Base-by-base conservation (phyloP, 2,329 filamentous ascomycete genomes). In the Drechslerella coelobrocha region DNA sequence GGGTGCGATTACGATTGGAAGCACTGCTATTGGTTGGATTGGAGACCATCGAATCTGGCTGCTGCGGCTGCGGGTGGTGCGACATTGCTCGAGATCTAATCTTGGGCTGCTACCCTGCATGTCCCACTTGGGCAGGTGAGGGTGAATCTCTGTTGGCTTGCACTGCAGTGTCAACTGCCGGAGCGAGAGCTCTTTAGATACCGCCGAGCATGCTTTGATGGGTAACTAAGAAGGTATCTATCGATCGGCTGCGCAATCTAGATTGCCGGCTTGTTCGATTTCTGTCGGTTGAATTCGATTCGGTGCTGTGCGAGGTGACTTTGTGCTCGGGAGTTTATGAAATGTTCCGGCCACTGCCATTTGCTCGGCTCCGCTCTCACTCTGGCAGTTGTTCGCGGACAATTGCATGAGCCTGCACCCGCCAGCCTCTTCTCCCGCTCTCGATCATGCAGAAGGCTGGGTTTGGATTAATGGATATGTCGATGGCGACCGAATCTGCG, bases 1-100 rank as follows among this genome's bases (percentile, higher is more conserved):
- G n/a, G 29, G 17, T 61, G 56, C 43, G 63, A 48, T 69, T 61
- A 61, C 52, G 59, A 62, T 69, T 62, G 57, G 65, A 41, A 50
- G 57, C 39, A n/a, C 26, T 55, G 52, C 56, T 23, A 68, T 68
- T 68, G 63, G 63, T 61, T 23, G 63, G 47, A 24, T 50, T 47
- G 41, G n/a, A 27, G 23, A 47, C 34, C 29, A 51, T 52, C 47
- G 53, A 29, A 57, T 69, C 45, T 57, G 19, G 45, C 37, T 57
- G 57, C 47, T 52, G 43, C 43, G 2, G 43, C 43, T 21, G 23
- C 43, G 23, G 55, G 27, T 19, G 54, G 62, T 68, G 55, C 41
- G 41, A 52, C 63, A 68, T 68, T 68, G 55, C 34, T 60, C 53
- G 45, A 65, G 59, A 56, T 54, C 34, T 53, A 43, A 26, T 21